Percentiles rank a stretch among this genome's conserved stretches.
Conservation (phyloP, 148 eudicot species). For the Diospyros lotus region DNA sequence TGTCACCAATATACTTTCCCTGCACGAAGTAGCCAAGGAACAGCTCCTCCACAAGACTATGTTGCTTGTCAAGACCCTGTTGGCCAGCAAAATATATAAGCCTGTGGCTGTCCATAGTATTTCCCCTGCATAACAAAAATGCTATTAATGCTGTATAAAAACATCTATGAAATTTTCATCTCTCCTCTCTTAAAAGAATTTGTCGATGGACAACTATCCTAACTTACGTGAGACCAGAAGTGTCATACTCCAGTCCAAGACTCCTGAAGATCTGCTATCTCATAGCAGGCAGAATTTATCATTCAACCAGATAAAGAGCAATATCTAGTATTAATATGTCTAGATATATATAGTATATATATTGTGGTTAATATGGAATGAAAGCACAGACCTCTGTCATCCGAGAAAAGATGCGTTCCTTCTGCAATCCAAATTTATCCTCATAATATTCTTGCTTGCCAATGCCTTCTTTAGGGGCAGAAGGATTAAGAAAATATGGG, state of each 20-base stretch:
- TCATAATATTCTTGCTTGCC: constrained; percentile 61
- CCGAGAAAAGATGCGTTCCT: constrained; percentile 44
- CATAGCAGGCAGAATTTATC: not conserved
- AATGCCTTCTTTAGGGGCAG: constrained; percentile 78
- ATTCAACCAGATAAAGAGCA: not conserved
- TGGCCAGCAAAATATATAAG: constrained; percentile 83
- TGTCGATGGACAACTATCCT: not conserved
- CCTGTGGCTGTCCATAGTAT: constrained; percentile 86
- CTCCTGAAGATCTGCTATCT: constrained; percentile 59
- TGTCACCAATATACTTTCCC: constrained; percentile 85
- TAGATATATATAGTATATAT: too few species aligned
- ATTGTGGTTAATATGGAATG: constrained; percentile 5
- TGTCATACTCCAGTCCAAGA: constrained; percentile 65
- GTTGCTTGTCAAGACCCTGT: constrained; percentile 72
- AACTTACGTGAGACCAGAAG: constrained; percentile 84
- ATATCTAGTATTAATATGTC: not conserved
- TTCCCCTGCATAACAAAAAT: constrained; percentile 48
- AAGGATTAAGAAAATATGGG: constrained; percentile 74
- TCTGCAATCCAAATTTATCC: constrained; percentile 54
- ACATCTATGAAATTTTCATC: not conserved
- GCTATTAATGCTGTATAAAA: not conserved
- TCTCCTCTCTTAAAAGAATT: constrained; percentile 4
- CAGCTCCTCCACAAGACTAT: constrained; percentile 73
- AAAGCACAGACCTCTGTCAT: constrained; percentile 61
- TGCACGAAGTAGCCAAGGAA: constrained; percentile 73